Evolutionary conservation across 352 stramenopile genomes (phyloP).

Genomic region (Sclerospora graminicola): DNA sequence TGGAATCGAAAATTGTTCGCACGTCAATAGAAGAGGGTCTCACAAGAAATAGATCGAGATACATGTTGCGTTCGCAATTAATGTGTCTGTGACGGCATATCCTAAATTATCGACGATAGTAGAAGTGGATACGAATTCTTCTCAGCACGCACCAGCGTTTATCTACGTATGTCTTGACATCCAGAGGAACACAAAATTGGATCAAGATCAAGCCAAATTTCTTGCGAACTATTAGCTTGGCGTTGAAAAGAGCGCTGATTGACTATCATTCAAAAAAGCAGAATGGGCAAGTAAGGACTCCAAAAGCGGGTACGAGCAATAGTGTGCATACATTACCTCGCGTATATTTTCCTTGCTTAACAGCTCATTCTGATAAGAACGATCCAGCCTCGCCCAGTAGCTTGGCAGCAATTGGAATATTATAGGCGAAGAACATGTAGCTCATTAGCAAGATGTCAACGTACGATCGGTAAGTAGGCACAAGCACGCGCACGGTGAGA

Average conservation of each 20-base stretch:
- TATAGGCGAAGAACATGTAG: slow-evolving; percentile 85
- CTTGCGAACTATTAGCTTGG: slow-evolving; percentile 53
- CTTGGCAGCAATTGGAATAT: slow-evolving; percentile 67
- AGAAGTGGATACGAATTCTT: slow-evolving; percentile 23
- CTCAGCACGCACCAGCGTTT: slow-evolving; percentile 12
- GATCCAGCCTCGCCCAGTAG: slow-evolving; percentile 57
- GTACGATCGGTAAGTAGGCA: slow-evolving; percentile 79
- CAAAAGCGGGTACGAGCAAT: too few relatives aligned
- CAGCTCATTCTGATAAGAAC: slow-evolving; percentile 81
- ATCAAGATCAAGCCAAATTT: slow-evolving; percentile 79
- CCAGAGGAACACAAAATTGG: slow-evolving; percentile 60
- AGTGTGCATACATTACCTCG: slow-evolving; percentile 37
- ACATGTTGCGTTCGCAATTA: slow-evolving; percentile 59
- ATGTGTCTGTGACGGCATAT: slow-evolving; percentile 63
- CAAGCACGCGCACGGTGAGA: slow-evolving; percentile 45
- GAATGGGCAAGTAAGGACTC: too few relatives aligned
- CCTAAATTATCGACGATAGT: slow-evolving; percentile 50
- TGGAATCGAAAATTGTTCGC: slow-evolving; percentile 51
- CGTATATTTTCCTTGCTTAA: slow-evolving; percentile 73
- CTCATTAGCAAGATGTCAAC: slow-evolving; percentile 81
- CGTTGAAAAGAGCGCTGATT: slow-evolving; percentile 53
- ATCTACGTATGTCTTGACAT: slow-evolving; percentile 44
- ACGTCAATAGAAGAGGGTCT: slow-evolving; percentile 33
- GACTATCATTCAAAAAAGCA: slow-evolving; percentile 39
- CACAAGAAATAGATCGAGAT: slow-evolving; percentile 23